Percentiles rank a stretch among this genome's conserved stretches.
Conservation (phyloP, 371 early-diverging fungal genomes). For the Mortierella sp. region DNA sequence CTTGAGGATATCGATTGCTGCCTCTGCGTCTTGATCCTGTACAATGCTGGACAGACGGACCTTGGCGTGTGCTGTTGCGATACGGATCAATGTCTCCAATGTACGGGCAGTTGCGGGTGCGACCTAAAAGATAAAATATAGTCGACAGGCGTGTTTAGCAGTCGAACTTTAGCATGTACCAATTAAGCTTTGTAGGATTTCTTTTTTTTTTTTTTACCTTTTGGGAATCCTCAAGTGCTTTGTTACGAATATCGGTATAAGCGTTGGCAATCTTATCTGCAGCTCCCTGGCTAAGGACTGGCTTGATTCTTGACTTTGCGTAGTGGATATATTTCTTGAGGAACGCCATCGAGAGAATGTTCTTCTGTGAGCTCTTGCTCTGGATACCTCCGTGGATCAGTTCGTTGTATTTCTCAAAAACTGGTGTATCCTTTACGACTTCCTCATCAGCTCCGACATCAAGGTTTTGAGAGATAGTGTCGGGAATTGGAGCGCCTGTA, state of each 20-base stretch:
- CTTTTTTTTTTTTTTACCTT: slow-evolving; percentile 40
- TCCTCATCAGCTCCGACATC: slow-evolving; percentile 66
- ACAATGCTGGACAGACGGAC: slow-evolving; percentile 87
- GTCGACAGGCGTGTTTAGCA: background rate
- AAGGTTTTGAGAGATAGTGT: slow-evolving; percentile 68
- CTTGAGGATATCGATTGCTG: slow-evolving; percentile 86
- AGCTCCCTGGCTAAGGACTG: slow-evolving; percentile 78
- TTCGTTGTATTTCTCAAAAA: slow-evolving; percentile 89
- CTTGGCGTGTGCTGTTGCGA: slow-evolving; percentile 99
- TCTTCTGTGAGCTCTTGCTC: slow-evolving; percentile 57
- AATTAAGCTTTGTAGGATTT: background rate
- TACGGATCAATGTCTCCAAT: slow-evolving; percentile 98
- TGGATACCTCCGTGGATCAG: slow-evolving; percentile 56
- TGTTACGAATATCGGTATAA: slow-evolving; percentile 83
- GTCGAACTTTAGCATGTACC: too few species aligned
- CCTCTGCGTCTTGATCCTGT: slow-evolving; percentile 88
- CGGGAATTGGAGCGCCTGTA: slow-evolving; percentile 75
- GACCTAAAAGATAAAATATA: slow-evolving; percentile 51
- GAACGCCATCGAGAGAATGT: slow-evolving; percentile 81
- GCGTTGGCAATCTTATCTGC: slow-evolving; percentile 83
- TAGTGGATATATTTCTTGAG: slow-evolving; percentile 89
- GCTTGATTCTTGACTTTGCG: slow-evolving; percentile 81
- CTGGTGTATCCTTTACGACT: slow-evolving; percentile 68
- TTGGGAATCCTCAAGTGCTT: slow-evolving; percentile 49
- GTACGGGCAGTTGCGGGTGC: slow-evolving; percentile 98